phyloP scores from a whole-genome alignment of 164 flowering plant genomes.

The Tetrastigma voinierianum region DNA sequence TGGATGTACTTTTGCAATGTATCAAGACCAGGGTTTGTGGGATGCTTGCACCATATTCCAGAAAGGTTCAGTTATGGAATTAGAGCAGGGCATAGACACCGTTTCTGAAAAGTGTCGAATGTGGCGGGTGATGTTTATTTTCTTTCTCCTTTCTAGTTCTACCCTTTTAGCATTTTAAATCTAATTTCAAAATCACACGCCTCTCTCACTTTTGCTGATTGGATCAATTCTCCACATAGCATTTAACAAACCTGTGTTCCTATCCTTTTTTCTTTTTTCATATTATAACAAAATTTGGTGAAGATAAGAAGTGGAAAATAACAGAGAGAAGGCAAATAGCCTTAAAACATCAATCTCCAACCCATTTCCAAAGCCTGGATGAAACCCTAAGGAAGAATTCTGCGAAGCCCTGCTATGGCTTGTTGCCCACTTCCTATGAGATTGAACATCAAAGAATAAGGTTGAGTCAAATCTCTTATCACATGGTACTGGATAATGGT shows the following conservation, averaged over 20 bases:
- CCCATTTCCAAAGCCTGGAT: no score
- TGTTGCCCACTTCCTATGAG: no score
- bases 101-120: constrained; percentile 54
- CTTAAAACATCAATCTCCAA: no score
- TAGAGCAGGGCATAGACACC: constrained; percentile 52
- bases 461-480: no score
- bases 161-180: background rate
- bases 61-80: constrained; percentile 39
- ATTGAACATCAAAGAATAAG: no score
- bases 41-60: constrained; percentile 61
- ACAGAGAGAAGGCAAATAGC: background rate
- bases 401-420: no score
- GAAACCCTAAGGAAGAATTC: no score
- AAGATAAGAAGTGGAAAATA: background rate
- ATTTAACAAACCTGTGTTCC: no score
- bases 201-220: no score
- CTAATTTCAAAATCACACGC: background rate
- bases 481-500: no score
- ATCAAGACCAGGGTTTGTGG: constrained; percentile 71
- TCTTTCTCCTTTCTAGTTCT: background rate
- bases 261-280: no score
- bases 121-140: constrained; percentile 50
- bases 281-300: background rate
- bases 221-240: no score
- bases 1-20: constrained; percentile 62